These are phyloP conservation scores for Hibiscus tridactylites DNA, from an alignment of 345 rosid genomes.

Conservation along the genomic window DNA sequence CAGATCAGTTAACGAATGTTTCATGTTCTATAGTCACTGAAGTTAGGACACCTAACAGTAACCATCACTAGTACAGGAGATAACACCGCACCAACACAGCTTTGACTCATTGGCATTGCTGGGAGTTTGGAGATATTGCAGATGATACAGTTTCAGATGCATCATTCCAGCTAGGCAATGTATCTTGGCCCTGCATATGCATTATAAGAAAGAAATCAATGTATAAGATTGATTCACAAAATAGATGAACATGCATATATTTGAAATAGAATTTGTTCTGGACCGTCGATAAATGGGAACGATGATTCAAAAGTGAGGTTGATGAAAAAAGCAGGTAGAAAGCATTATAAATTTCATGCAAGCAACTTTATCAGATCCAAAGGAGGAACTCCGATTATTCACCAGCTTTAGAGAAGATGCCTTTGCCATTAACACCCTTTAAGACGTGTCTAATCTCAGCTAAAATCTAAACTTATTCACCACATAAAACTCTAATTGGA, in stretches of 20 bases:
- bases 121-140: constrained; percentile 14
- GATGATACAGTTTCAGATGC: constrained; percentile 3
- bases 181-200: constrained; percentile 24
- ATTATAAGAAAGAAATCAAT: not conserved
- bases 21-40: not conserved
- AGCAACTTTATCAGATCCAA: not conserved
- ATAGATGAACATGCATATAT: not conserved
- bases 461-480: not conserved
- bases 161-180: not conserved
- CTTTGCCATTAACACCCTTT: not conserved
- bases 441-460: not conserved
- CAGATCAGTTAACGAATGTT: not conserved
- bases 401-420: not conserved
- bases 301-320: not conserved
- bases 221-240: not conserved
- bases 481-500: not conserved
- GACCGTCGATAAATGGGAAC: not conserved
- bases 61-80: not conserved
- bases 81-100: not conserved
- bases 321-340: not conserved
- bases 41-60: not conserved
- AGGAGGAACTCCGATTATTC: not conserved
- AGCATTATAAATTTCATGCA: not conserved
- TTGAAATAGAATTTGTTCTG: not conserved
- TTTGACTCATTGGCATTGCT: not conserved